phyloP scores from a whole-genome alignment of 2,329 filamentous ascomycete genomes.

The Aschersonia sp. region DNA sequence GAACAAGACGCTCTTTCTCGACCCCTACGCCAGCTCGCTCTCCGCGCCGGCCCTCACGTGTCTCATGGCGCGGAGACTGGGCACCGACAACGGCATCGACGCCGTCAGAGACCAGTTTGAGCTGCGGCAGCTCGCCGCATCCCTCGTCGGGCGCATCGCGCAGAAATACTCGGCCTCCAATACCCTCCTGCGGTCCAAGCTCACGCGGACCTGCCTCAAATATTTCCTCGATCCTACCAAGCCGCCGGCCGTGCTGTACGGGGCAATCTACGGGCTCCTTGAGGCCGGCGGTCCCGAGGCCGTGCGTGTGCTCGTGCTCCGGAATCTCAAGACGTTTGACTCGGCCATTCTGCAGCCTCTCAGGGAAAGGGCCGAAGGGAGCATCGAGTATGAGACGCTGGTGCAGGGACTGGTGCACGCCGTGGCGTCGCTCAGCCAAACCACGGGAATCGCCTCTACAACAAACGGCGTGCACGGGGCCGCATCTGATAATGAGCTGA shows the following conservation, averaged over 20 bases:
- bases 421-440: conserved; percentile 27
- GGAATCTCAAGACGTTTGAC: conserved; percentile 41
- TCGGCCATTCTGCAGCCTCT: conserved; percentile 36
- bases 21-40: conserved; percentile 48
- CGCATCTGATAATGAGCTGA: conserved; percentile 20
- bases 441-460: conserved; percentile 11
- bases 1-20: conserved; percentile 64
- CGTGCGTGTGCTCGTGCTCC: conserved; percentile 39
- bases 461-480: conserved; percentile 26
- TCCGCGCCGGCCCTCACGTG: conserved; percentile 86
- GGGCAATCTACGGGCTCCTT: conserved; percentile 67
- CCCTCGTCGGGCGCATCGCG: conserved; percentile 65
- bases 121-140: conserved; percentile 72
- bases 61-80: conserved; percentile 64
- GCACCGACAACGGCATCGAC: conserved; percentile 37
- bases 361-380: conserved; percentile 32
- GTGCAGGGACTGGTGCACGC: conserved; percentile 41
- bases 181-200: conserved; percentile 68
- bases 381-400: conserved; percentile 39
- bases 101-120: conserved; percentile 53
- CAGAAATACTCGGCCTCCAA: conserved; percentile 71
- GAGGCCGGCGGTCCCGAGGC: conserved; percentile 57
- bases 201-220: conserved; percentile 87
- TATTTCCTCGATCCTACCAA: conserved; percentile 79
- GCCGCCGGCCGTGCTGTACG: conserved; percentile 73